Evolutionary conservation across 306 rosid species (phyloP), one percentile per base, ranked within the genome.

Genomic region (Citrullus amarus): DNA sequence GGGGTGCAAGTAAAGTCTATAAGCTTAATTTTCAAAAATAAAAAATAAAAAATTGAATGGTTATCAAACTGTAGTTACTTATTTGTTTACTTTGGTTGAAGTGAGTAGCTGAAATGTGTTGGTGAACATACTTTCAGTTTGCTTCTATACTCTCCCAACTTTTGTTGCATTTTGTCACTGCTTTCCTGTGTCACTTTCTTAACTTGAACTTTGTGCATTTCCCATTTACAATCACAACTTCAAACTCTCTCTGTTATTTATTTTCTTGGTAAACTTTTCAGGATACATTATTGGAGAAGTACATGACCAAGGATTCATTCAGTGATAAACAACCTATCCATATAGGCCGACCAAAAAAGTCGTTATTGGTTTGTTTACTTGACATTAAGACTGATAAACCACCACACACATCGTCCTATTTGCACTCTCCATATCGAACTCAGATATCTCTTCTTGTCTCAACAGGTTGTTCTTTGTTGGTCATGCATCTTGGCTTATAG

Each of bases 231-330:
- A 73, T 50, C 14, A 20, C 56, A 48, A 48, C 15, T 8, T 28
- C 28, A 8, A 10, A n/a, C 71, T 77, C 43, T 77, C 6, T 36
- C 5, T 70, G 22, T 12, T 74, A 2, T 44, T 20, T 76, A 28
- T 38, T 73, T 36, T 17, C 0, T 69, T 12, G 56, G 57, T 20
- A 63, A 17, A 58, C 18, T 79, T 68, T 63, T n/a, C 85, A 93
- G 98, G 98, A 93, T 79, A 96, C 89, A 48, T 70, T 89, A 25
- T 78, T 94, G 85, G 98, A 92, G 90, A 89, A 82, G 81, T 89
- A 87, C 80, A 58, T 59, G 3, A 71, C 85, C 11, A 89, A 60
- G 18, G 91, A 83, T 41, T 22, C 83, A 53, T 92, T 94, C 86
- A 87, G 94, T 69, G 97, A 90, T 17, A 80, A 78, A 54, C 82